Conservation (phyloP, 2,329 filamentous ascomycete species). For the Podosphaera aphanis region DNA sequence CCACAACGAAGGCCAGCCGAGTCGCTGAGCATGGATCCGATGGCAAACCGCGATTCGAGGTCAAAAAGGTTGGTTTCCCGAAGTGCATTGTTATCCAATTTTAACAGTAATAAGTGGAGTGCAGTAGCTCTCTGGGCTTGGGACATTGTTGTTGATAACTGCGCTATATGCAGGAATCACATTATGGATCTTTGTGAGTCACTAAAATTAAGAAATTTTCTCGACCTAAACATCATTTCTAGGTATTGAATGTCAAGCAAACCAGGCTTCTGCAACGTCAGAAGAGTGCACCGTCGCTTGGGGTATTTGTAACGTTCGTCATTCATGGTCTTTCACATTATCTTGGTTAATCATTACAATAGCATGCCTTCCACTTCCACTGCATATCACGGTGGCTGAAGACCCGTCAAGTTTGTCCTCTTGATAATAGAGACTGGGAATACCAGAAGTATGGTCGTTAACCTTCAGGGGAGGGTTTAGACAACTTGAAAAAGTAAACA, state of each 20-base stretch:
- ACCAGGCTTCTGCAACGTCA: slow-evolving; percentile 88
- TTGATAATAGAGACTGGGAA: slow-evolving; percentile 98
- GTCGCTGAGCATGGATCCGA: slow-evolving; percentile 29
- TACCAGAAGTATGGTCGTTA: slow-evolving; percentile 91
- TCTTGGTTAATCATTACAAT: slow-evolving; percentile 2
- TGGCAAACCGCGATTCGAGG: slow-evolving; percentile 86
- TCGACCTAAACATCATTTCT: slow-evolving; percentile 4
- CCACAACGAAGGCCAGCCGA: slow-evolving; percentile 23
- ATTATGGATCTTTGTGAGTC: slow-evolving; percentile 92
- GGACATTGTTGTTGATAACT: slow-evolving; percentile 99
- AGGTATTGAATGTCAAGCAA: slow-evolving; percentile 97
- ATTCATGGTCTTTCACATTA: neutral
- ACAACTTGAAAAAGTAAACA: too few species aligned
- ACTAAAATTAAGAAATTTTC: neutral
- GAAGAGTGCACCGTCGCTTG: slow-evolving; percentile 97
- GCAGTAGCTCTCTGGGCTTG: slow-evolving; percentile 95
- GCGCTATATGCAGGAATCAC: slow-evolving; percentile 95
- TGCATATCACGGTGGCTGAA: slow-evolving; percentile 98
- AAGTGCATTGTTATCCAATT: neutral
- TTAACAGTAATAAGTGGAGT: slow-evolving; percentile 49
- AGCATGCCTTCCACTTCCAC: slow-evolving; percentile 99
- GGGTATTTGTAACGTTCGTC: slow-evolving; percentile 91
- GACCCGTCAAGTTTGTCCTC: slow-evolving; percentile 90
- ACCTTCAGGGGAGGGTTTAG: slow-evolving; percentile 3
- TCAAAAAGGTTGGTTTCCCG: slow-evolving; percentile 62